Percentiles rank a stretch among this genome's conserved stretches.
Conservation (phyloP, 257 asterid species). For the Ballota nigra region DNA sequence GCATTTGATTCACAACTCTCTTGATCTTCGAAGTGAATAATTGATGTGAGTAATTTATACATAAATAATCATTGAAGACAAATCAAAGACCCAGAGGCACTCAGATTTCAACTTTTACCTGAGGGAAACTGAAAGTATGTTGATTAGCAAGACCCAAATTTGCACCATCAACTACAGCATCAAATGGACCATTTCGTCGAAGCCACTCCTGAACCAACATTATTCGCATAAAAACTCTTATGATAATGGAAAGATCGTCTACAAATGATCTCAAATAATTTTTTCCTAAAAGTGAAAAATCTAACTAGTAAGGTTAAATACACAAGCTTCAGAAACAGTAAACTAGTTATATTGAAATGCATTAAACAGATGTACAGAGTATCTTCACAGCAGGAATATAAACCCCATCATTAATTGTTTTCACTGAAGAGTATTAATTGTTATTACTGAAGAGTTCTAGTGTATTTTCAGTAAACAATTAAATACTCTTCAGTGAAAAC, state of each 20-base stretch:
- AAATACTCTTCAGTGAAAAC: no score
- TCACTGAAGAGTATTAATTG: no score
- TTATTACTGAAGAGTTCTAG: no score
- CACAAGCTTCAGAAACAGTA: not conserved
- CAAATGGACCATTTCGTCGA: conserved; percentile 74
- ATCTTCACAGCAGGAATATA: not conserved
- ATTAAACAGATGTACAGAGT: not conserved
- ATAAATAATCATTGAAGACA: not conserved
- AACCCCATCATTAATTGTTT: conserved; percentile 33
- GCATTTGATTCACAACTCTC: conserved; percentile 55
- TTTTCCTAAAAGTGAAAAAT: not conserved
- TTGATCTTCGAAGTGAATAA: conserved; percentile 45
- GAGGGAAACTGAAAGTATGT: conserved; percentile 48
- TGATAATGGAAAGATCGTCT: not conserved
- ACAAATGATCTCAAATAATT: not conserved
- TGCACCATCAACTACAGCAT: conserved; percentile 91
- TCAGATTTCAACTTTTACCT: conserved; percentile 37
- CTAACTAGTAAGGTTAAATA: not conserved
- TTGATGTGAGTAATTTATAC: conserved; percentile 6
- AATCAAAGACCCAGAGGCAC: conserved; percentile 11
- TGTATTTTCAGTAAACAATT: no score
- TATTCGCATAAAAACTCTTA: conserved; percentile 21
- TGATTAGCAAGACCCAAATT: conserved; percentile 63
- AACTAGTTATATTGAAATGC: not conserved
- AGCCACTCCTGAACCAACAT: conserved; percentile 81